Evolutionary conservation across 2,329 filamentous ascomycete genomes (phyloP).

Genomic region (Gremmenia infestans): DNA sequence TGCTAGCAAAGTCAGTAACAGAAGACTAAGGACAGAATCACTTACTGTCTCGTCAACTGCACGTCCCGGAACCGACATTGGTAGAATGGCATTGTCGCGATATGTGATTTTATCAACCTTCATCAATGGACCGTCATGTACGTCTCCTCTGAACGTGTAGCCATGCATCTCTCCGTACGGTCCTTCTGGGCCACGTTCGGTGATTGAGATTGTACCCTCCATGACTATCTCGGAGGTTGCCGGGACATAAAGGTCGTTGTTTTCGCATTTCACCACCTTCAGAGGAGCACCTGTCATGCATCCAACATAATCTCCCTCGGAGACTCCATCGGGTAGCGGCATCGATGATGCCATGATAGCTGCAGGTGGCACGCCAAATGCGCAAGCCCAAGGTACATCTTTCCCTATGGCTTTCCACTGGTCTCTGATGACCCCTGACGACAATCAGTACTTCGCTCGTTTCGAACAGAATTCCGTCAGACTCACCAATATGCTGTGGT

Average conservation of each 20-base stretch:
- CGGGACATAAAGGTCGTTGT: conserved; percentile 43
- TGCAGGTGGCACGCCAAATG: conserved; percentile 44
- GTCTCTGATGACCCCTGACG: no score
- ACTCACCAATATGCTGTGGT: conserved; percentile 43
- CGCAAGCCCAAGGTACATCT: conserved; percentile 44
- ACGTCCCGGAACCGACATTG: conserved; percentile 39
- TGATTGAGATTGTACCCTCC: conserved; percentile 43
- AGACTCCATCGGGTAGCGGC: conserved; percentile 44
- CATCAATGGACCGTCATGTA: conserved; percentile 36
- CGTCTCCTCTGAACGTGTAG: conserved; percentile 40
- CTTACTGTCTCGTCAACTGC: conserved; percentile 39
- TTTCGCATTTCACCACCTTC: conserved; percentile 49
- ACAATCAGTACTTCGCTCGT: no score
- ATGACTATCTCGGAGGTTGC: conserved; percentile 47
- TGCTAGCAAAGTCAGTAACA: conserved; percentile 2
- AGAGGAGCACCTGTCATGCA: conserved; percentile 40
- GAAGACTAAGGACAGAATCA: no score
- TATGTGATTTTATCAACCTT: conserved; percentile 44
- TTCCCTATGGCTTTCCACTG: conserved; percentile 40
- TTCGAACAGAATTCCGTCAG: conserved; percentile 32
- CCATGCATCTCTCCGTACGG: conserved; percentile 47
- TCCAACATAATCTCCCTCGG: conserved; percentile 45
- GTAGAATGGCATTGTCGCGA: conserved; percentile 43
- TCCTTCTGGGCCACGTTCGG: conserved; percentile 40
- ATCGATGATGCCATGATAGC: conserved; percentile 45